A percentile compares a stretch with the other conserved stretches of the same genome.
phyloP scores from a whole-genome alignment of 768 basidiomycete species.

The Botryobasidium botryosum region DNA sequence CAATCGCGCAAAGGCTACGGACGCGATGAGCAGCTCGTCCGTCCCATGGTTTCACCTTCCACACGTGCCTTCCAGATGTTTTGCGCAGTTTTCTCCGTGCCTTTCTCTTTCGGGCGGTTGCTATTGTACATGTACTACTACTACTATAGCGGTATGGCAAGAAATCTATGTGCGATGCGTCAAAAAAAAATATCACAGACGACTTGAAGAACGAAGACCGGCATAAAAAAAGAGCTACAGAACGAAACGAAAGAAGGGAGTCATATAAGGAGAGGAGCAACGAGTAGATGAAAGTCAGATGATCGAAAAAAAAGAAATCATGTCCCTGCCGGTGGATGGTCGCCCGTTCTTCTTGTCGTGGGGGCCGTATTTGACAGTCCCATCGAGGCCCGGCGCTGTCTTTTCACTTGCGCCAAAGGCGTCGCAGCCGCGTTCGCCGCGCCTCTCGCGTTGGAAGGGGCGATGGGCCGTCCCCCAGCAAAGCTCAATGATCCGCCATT shows the following conservation, averaged over 20 bases:
- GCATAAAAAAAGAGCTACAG: constrained; percentile 2
- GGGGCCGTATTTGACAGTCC: not conserved
- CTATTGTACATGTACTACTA: too few relatives aligned
- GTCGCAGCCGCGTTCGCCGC: not conserved
- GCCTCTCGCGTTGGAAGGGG: too few relatives aligned
- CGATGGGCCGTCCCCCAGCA: not conserved
- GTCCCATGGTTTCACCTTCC: not conserved
- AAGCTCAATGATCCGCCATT: not conserved
- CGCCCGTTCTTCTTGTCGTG: not conserved
- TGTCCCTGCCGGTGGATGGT: not conserved
- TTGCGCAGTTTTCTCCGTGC: not conserved
- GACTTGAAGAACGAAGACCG: constrained; percentile 3
- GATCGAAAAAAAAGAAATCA: not conserved
- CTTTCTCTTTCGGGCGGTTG: not conserved
- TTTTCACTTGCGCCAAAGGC: not conserved
- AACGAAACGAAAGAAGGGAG: constrained; percentile 4
- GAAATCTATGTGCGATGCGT: not conserved
- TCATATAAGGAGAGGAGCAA: not conserved
- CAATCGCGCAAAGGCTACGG: not conserved
- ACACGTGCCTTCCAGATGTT: not conserved
- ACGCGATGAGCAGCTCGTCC: not conserved
- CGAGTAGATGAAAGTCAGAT: not conserved
- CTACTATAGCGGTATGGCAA: not conserved
- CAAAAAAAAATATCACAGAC: not conserved
- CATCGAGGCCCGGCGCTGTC: not conserved